These are phyloP conservation scores for Dothideomycetidae sp. DNA, from an alignment of 2,329 filamentous ascomycete genomes.

Conservation along the genomic window DNA sequence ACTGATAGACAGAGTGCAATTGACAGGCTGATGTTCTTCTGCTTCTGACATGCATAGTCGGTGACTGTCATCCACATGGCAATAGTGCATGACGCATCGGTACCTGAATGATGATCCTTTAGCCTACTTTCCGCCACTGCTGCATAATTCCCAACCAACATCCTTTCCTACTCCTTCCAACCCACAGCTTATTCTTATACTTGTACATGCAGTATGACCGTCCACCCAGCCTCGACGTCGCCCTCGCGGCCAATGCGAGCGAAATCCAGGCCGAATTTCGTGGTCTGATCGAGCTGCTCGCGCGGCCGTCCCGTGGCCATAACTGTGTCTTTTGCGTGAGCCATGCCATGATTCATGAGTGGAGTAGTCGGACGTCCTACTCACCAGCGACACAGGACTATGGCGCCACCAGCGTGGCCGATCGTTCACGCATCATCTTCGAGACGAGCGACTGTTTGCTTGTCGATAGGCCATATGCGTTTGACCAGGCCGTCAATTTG, in stretches of 20 bases:
- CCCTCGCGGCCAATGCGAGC: background rate
- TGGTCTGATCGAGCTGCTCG: background rate
- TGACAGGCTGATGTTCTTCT: no score
- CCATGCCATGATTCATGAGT: background rate
- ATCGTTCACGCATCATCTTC: background rate
- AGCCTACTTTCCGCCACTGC: no score
- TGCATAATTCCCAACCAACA: no score
- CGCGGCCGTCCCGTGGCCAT: background rate
- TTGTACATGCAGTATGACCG: background rate
- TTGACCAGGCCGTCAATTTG: background rate
- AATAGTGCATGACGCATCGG: no score
- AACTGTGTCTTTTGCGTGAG: background rate
- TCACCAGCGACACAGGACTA: background rate
- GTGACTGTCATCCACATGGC: no score
- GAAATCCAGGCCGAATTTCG: background rate
- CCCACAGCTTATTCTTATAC: no score
- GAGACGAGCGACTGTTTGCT: background rate
- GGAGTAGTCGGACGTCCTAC: no score
- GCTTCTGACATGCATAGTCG: no score
- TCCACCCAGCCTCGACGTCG: background rate
- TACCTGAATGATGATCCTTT: no score
- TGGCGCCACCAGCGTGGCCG: background rate
- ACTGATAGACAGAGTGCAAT: no score
- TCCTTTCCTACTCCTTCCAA: no score
- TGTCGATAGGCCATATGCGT: background rate